Base-by-base conservation (phyloP, 495 filamentous ascomycete genomes). In the Oidiodendron maius region DNA sequence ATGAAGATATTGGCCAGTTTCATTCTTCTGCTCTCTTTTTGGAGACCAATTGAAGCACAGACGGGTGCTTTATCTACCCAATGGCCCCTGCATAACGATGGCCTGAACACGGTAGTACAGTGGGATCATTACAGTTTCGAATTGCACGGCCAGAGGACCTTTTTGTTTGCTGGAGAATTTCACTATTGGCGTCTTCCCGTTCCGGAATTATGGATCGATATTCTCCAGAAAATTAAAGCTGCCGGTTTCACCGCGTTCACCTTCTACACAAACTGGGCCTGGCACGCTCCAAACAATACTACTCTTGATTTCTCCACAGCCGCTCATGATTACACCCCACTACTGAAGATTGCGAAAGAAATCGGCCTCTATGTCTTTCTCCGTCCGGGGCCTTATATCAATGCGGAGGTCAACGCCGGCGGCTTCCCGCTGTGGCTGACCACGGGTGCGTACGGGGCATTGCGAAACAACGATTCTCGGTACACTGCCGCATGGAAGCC, bases 161-260 rank as follows among this genome's bases (percentile, higher is more conserved):
- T 74, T 44, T 59, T 82, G 38, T 80, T 74, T 56, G 68, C 77
- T 0, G 79, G 75, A 12, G 77, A 83, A 43, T 57, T 67, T 49
- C 76, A 82, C 50, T 80, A 77, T 44, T 66, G 67, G 62, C 67
- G 78, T 37, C 62, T 78, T 9, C 78, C 78, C 0, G 75, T 78
- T 3, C 80, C 78, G 0, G 74, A 76, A 25, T 51, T 83, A 12
- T 83, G 79, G 78, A 59, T 71, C 3, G 79, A 83, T 59, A 61
- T 82, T n/a, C 69, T 82, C 10, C 67, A 83, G 53, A 84, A 84
- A 55, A 61, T 82, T 36, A 75, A 76, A 50, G 76, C 80, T 1
- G 71, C 71, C 38, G 78, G 80, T 8, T 76, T 77, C 54, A 75
- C 74, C 13, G 67, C 69, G 0, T 71, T 75, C 39, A 68, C 76